Base-by-base conservation (phyloP, 75 land plant genomes). In the Picea sitchensis region DNA sequence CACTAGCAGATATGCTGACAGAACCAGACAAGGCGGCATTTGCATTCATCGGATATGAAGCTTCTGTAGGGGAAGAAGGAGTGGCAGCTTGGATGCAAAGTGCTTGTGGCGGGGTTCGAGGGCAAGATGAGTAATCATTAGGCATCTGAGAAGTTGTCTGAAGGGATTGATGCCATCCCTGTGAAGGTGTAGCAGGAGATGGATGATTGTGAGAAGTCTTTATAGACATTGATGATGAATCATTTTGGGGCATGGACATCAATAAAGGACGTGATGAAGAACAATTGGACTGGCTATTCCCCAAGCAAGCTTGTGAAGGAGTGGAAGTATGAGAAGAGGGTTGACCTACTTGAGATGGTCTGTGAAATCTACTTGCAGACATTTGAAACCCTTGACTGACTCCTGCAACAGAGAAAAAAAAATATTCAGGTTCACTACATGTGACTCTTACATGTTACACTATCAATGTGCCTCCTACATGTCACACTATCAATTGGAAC, bases 81-180 rank as follows among this genome's bases (percentile, higher is more conserved):
- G 30, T 56, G 17, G 41, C 76, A 41, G 73, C 41, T 71, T 71
- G 73, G 36, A 8, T 20, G 54, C 73, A 41, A 17, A 71, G 17
- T 71, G 73, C 73, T 75, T 75, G 76, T 26, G 76, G 76, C 3
- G 76, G 76, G 34, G 76, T 75, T 14, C 3, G 58, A 26, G 59
- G 76, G 59, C 59, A 75, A 56, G 76, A 38, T 75, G 76, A 51
- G 31, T 75, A 56, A 17, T 18, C 64, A 75, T 31, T 57, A 5
- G 59, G 18, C 75, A 34, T 65, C 51, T 75, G 34, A 26, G 76
- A 20, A 44, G 14, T 31, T 31, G 59, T 30, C 14, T 75, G 76
- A 54, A 18, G 51, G 57, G 30, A 14, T 21, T 51, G 59, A 47
- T 75, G 76, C 76, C 47, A 26, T 14, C 59, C 58, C 14, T 75